Evolutionary conservation across 2,329 filamentous ascomycete genomes (phyloP).

Genomic region (Seiridium unicorne): DNA sequence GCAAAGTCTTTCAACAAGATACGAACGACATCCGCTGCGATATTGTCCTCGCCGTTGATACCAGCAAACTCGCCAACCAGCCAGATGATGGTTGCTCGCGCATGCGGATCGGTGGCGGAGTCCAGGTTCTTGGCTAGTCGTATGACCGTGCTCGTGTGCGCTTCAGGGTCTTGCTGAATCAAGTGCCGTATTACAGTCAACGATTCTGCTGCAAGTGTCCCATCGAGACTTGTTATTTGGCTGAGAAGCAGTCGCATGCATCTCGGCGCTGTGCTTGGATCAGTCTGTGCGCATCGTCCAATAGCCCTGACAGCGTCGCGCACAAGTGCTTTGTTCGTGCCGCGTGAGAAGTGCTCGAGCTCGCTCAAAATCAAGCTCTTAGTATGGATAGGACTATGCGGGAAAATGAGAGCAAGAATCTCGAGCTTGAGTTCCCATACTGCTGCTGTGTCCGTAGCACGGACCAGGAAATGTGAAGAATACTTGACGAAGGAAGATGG

Average conservation of each 20-base stretch:
- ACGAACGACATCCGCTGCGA: slow-evolving; percentile 87
- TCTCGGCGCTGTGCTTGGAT: slow-evolving; percentile 66
- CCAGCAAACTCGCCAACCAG: slow-evolving; percentile 93
- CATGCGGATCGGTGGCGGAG: slow-evolving; percentile 80
- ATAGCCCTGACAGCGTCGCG: slow-evolving; percentile 90
- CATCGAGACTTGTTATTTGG: slow-evolving; percentile 86
- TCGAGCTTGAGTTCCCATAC: slow-evolving; percentile 94
- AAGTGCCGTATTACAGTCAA: slow-evolving; percentile 93
- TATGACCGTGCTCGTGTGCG: slow-evolving; percentile 82
- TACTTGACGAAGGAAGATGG: slow-evolving; percentile 85
- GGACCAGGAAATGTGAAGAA: slow-evolving; percentile 84
- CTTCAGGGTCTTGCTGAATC: slow-evolving; percentile 83
- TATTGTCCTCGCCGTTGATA: slow-evolving; percentile 76
- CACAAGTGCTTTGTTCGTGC: slow-evolving; percentile 71
- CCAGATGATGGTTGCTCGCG: slow-evolving; percentile 94
- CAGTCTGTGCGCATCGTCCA: slow-evolving; percentile 84
- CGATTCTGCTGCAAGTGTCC: slow-evolving; percentile 85
- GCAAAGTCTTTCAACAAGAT: slow-evolving; percentile 84
- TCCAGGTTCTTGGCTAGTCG: slow-evolving; percentile 89
- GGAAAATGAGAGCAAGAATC: slow-evolving; percentile 85
- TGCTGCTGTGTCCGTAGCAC: slow-evolving; percentile 72
- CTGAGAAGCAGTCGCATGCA: slow-evolving; percentile 81
- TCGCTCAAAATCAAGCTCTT: slow-evolving; percentile 90
- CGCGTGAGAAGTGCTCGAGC: slow-evolving; percentile 86
- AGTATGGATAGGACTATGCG: slow-evolving; percentile 69